Evolutionary conservation across 169 alveolate genomes (phyloP), one percentile per base, ranked within the genome.

Genomic region (Babesia ovis): DNA sequence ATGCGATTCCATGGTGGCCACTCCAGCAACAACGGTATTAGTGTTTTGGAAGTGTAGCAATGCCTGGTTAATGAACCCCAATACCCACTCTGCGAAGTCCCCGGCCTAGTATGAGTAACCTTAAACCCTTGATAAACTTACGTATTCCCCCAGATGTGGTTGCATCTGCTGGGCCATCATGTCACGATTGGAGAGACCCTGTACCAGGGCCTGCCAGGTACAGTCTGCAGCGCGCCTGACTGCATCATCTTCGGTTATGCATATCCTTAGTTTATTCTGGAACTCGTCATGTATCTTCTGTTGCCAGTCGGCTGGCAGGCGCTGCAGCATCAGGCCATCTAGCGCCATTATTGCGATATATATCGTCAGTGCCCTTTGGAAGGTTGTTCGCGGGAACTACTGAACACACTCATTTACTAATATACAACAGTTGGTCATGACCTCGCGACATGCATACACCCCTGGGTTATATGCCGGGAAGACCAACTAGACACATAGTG

Each of bases 51-150:
- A 64, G 35, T 64, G 74, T 20, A 45, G 27, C 11, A 64, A 11
- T 9, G 74, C 74, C 37, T 64, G 74, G 1, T 39, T 56, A 14
- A 64, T 56, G 67, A 79, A 79, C 18, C 72, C 87, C 43, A 55
- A 14, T 14, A 79, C 77, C 87, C 87, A 79, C 18, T 79, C 87
- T 27, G 87, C 66, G 42, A 79, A 79, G 67, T 79, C 87, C 14
- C 59, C 31, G 3, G 87, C 87, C 87, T 79, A 37, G 14, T 31
- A 16, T 5, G 31, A 32, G 53, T 76, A 18, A 68, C 31, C 23
- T 22, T 20, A 12, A 20, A n/a, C 12, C 25, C 14, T 1, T 0
- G 0, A 4, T 29, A 18, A 60, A 79, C 81, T 29, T 48, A 79
- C 87, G 43, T 79, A 71, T 46, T 58, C 62, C 6, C 32, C 32